These are phyloP conservation scores for Claviceps capensis DNA, from an alignment of 2,329 filamentous ascomycete genomes.

Conservation along the genomic window DNA sequence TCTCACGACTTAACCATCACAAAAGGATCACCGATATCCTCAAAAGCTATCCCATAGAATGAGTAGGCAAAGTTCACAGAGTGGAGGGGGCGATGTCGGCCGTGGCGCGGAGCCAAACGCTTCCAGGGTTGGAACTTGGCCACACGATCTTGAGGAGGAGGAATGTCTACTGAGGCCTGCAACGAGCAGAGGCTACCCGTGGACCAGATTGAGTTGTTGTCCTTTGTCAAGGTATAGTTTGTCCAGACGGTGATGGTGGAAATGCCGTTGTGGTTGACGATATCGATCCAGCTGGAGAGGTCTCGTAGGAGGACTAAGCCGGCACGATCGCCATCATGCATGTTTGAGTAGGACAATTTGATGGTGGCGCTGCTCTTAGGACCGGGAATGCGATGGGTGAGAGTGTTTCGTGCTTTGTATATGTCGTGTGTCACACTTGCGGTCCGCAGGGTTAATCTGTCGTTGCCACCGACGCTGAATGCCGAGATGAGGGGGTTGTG, in stretches of 20 bases:
- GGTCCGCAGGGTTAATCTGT: background rate
- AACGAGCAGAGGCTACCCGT: background rate
- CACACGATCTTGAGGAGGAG: background rate
- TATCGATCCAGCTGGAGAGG: background rate
- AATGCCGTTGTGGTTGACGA: background rate
- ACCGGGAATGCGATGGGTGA: background rate
- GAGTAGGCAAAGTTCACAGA: background rate
- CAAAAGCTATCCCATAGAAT: background rate
- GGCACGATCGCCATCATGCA: background rate
- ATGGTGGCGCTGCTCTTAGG: background rate
- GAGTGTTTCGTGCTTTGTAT: background rate
- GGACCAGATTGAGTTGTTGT: background rate
- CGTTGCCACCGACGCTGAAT: background rate
- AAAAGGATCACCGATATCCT: background rate
- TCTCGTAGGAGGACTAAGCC: background rate
- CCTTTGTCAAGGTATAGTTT: background rate
- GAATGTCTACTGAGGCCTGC: background rate
- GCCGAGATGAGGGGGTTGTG: background rate
- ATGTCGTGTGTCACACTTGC: background rate
- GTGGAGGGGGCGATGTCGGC: background rate
- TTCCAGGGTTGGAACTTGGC: background rate
- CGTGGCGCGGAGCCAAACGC: background rate
- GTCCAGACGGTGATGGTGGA: background rate
- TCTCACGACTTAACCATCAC: background rate
- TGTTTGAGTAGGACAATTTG: background rate